phyloP scores from a whole-genome alignment of 441 rosid species.

The Erysimum cheiri region DNA sequence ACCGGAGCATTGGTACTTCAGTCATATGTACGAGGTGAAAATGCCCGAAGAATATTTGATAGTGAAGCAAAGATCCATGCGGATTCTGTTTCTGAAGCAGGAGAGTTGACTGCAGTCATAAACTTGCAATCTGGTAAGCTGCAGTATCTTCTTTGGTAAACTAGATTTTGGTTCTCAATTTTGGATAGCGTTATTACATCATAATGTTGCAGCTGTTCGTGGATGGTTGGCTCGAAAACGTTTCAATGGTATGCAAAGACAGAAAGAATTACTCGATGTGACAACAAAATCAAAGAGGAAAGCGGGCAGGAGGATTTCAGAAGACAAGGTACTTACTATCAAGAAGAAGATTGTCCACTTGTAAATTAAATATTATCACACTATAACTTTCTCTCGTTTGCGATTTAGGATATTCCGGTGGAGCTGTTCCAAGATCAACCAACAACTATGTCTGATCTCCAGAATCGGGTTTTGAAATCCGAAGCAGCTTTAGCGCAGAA shows the following conservation, averaged over 20 bases:
- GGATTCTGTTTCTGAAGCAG: conserved; percentile 45
- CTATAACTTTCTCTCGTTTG: conserved; percentile 33
- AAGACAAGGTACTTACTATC: conserved; percentile 65
- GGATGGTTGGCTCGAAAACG: conserved; percentile 85
- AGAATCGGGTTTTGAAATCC: conserved; percentile 67
- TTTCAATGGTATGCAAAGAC: conserved; percentile 48
- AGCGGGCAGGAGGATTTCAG: conserved; percentile 57
- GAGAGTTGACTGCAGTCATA: conserved; percentile 54
- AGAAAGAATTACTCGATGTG: conserved; percentile 50
- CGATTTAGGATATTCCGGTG: conserved; percentile 57
- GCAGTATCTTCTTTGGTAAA: conserved; percentile 21
- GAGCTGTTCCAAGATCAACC: conserved; percentile 57
- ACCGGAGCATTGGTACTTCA: conserved; percentile 47
- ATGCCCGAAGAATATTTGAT: conserved; percentile 52
- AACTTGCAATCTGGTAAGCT: conserved; percentile 79
- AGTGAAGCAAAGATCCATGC: conserved; percentile 40
- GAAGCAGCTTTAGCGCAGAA: conserved; percentile 73
- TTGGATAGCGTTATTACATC: conserved; percentile 20
- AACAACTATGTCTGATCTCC: conserved; percentile 72
- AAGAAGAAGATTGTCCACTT: conserved; percentile 20
- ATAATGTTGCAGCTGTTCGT: conserved; percentile 65
- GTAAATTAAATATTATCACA: not conserved
- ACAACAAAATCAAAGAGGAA: conserved; percentile 51
- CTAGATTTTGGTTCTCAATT: conserved; percentile 4
- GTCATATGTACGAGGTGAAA: conserved; percentile 73